Percentiles rank a stretch among this genome's conserved stretches.
Evolutionary conservation across 1,139 yeast genomes (phyloP).

Genomic region (Candida tetrigidarum): DNA sequence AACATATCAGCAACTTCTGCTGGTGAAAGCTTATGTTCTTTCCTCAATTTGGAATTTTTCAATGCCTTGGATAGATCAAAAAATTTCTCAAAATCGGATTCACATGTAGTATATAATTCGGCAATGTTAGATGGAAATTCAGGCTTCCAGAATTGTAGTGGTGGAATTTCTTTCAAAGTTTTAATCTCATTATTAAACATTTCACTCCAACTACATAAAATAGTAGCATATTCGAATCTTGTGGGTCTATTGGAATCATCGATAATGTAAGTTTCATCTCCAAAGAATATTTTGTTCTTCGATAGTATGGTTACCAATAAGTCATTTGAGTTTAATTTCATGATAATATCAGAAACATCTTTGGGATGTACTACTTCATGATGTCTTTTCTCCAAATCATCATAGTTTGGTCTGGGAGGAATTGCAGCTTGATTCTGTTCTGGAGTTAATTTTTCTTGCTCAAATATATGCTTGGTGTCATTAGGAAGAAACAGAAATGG

Average conservation of each 20-base stretch:
- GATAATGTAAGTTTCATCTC: slow-evolving; percentile 25
- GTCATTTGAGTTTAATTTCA: slow-evolving; percentile 32
- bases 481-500: slow-evolving; percentile 38
- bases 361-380: slow-evolving; percentile 41
- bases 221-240: slow-evolving; percentile 31
- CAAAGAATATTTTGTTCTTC: slow-evolving; percentile 31
- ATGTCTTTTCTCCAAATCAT: slow-evolving; percentile 24
- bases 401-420: slow-evolving; percentile 31
- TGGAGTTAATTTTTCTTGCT: slow-evolving; percentile 34
- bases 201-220: slow-evolving; percentile 35
- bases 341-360: slow-evolving; percentile 37
- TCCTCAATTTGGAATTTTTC: slow-evolving; percentile 21
- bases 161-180: slow-evolving; percentile 20
- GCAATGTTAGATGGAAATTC: not conserved
- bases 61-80: slow-evolving; percentile 24
- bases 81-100: slow-evolving; percentile 15
- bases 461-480: slow-evolving; percentile 33
- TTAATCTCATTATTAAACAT: slow-evolving; percentile 28
- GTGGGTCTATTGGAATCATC: slow-evolving; percentile 17
- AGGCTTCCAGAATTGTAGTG: slow-evolving; percentile 2
- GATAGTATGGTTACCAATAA: slow-evolving; percentile 35
- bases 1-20: slow-evolving; percentile 18
- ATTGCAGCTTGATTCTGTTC: slow-evolving; percentile 39
- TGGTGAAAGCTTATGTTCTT: slow-evolving; percentile 20
- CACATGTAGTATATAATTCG: not conserved